Evolutionary conservation across 345 rosid genomes (phyloP), one percentile per base, ranked within the genome.

Genomic region (Salix koriyanagi): DNA sequence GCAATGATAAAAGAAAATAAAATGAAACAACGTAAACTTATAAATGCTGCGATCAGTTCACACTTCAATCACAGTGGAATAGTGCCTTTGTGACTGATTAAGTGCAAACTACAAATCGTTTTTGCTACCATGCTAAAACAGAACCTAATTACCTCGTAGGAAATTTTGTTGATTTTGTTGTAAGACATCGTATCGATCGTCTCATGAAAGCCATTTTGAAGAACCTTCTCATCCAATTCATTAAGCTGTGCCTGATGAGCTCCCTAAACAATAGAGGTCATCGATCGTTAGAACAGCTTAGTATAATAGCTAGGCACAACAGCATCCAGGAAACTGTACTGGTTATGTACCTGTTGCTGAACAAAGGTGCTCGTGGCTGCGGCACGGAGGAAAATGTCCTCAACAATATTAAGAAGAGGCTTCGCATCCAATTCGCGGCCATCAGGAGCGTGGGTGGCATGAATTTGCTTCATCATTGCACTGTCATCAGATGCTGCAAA

Each of bases 401-500:
- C 89, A 34, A 85, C 80, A 39, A 90, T 48, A 32, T 74, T 73
- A 21, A 91, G 88, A 74, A 90, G 67, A 30, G 87, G 85, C 52
- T 70, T 80, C 23, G 86, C 87, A 30, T 56, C 69, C 34, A 90
- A 68, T 32, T 84, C 88, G 9, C 87, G 79, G 74, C 84, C 91
- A 77, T 85, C 89, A 19, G 92, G 90, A 30, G 86, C 79, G 76
- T 90, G 92, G n/a, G 89, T 90, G 75, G 87, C 84, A 80, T 79
- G 81, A 28, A 90, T 75, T 77, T 88, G 91, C 85, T 78, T 91
- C 85, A 85, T 64, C 86, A 88, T 86, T 21, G 72, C 87, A 62
- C 39, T 82, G 80, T 90, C 94, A 70, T 90, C 94, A 0, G 94
- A 84, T 42, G 90, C 54, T 7, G 90, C 50, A 77, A 89, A 82